Evolutionary conservation across 345 rosid species (phyloP), one percentile per base, ranked within the genome.

Genomic region (Salix koriyanagi): DNA sequence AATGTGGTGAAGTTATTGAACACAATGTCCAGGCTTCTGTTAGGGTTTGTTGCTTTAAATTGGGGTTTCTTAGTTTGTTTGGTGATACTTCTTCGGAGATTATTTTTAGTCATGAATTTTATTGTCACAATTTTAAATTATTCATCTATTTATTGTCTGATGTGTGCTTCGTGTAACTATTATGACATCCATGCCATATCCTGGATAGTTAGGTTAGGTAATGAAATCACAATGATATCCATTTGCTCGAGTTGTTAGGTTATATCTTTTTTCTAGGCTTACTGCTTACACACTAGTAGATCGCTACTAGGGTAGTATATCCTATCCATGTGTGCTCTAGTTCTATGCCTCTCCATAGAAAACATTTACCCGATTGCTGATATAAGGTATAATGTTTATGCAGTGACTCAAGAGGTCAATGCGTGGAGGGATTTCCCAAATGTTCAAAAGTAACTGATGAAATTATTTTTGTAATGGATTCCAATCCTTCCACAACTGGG

Each of bases 401-500:
- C 87, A 85, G 87, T 82, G 80, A 67, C 60, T 77, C 72, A 65
- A 81, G 37, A 82, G 85, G 76, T 82, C 82, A 79, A 73, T 82
- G 80, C 79, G 73, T 75, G 84, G 78, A 80, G 80, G 84, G 82
- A 75, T 80, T 75, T 23, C 79, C 64, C 75, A 72, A 80, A 67
- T 84, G 80, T 78, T 54, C 71, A 70, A 80, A 81, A 76, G 77
- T 84, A 77, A 78, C 79, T 76, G 83, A 84, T 84, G 75, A 82
- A 62, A 68, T 77, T 77, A 72, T 77, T 71, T 82, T 79, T 77
- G 76, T 84, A 67, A 67, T 82, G 87, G 76, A 73, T 75, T 79
- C 72, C 69, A 68, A 67, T 83, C 80, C 77, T 79, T 82, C 80
- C 78, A 75, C 82, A 72, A 79, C 77, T 78, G 80, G 56, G 60